Evolutionary conservation across 2,329 filamentous ascomycete species (phyloP).

Genomic region (Verticillium klebahnii): DNA sequence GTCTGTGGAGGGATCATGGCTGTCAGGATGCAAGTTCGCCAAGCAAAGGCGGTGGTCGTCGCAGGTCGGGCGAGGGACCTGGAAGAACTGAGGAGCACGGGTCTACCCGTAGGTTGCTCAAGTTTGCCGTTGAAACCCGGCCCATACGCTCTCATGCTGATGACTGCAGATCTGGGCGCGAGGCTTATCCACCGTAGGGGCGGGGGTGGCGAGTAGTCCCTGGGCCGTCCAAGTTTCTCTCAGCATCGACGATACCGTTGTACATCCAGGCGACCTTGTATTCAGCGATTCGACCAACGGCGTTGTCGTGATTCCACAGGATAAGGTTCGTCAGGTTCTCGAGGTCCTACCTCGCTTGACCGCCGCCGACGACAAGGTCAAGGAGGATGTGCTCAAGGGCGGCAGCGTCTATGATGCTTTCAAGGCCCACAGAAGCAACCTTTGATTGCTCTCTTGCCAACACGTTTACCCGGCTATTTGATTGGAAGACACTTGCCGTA

Average conservation of each 20-base stretch:
- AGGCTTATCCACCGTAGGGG: constrained; percentile 53
- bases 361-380: constrained; percentile 55
- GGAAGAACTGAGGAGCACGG: constrained; percentile 49
- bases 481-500: not conserved
- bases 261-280: constrained; percentile 59
- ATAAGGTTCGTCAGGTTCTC: constrained; percentile 55
- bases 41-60: constrained; percentile 59
- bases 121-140: not conserved
- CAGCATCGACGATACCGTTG: constrained; percentile 34
- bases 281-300: constrained; percentile 68
- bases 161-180: constrained; percentile 46
- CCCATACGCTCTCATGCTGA: not conserved
- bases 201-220: constrained; percentile 50
- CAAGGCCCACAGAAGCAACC: constrained; percentile 43
- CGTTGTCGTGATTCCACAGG: constrained; percentile 61
- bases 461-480: not conserved
- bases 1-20: constrained; percentile 76
- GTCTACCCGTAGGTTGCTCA: constrained; percentile 46
- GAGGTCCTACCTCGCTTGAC: constrained; percentile 50
- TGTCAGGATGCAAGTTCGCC: constrained; percentile 58
- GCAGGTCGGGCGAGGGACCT: constrained; percentile 66
- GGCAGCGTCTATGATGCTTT: constrained; percentile 64
- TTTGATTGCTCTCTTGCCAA: constrained; percentile 12
- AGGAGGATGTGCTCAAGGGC: constrained; percentile 58
- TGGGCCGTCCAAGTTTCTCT: constrained; percentile 46